Percentiles rank a stretch among this genome's conserved stretches.
Evolutionary conservation across 768 basidiomycete species (phyloP).

Genomic region (Strobilomyces dryophilus): DNA sequence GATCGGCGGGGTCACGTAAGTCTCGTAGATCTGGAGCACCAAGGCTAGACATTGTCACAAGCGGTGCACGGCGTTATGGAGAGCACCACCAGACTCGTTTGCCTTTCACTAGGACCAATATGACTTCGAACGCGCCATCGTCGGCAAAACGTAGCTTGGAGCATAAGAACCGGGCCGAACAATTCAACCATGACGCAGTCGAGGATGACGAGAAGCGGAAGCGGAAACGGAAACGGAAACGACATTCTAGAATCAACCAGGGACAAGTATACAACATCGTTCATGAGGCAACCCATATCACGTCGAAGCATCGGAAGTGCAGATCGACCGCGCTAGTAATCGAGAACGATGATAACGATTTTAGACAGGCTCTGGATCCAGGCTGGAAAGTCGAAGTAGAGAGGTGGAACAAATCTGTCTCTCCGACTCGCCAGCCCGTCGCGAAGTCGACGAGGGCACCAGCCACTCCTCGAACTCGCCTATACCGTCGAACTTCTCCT

Average conservation of each 20-base stretch:
- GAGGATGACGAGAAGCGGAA: slow-evolving; percentile 9
- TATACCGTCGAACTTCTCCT: slow-evolving; percentile 14
- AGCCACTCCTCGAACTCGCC: slow-evolving; percentile 8
- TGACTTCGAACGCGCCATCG: slow-evolving; percentile 1
- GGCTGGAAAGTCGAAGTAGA: slow-evolving; percentile 30
- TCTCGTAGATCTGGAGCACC: slow-evolving; percentile 6
- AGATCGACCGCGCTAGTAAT: slow-evolving; percentile 33
- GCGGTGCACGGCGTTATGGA: slow-evolving; percentile 32
- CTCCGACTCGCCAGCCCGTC: slow-evolving; percentile 11
- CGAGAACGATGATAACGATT: slow-evolving; percentile 42
- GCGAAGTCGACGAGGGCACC: slow-evolving; percentile 1
- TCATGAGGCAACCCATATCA: slow-evolving; percentile 36
- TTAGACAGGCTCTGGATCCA: slow-evolving; percentile 40
- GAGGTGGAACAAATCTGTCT: slow-evolving; percentile 27
- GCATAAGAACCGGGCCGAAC: slow-evolving; percentile 10
- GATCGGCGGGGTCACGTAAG: slow-evolving; percentile 11
- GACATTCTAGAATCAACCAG: slow-evolving; percentile 26
- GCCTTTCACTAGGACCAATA: slow-evolving; percentile 27
- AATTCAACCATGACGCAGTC: slow-evolving; percentile 1
- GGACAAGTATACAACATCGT: slow-evolving; percentile 37
- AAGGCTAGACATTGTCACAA: slow-evolving; percentile 37
- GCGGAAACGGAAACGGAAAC: slow-evolving; percentile 25
- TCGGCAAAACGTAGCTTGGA: slow-evolving; percentile 6
- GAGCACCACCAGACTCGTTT: slow-evolving; percentile 38
- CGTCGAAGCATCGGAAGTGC: slow-evolving; percentile 22